A percentile compares a stretch with the other conserved stretches of the same genome.
These are phyloP conservation scores for Aspergillus sp. DNA, from an alignment of 2,329 filamentous ascomycete species.

Conservation along the genomic window DNA sequence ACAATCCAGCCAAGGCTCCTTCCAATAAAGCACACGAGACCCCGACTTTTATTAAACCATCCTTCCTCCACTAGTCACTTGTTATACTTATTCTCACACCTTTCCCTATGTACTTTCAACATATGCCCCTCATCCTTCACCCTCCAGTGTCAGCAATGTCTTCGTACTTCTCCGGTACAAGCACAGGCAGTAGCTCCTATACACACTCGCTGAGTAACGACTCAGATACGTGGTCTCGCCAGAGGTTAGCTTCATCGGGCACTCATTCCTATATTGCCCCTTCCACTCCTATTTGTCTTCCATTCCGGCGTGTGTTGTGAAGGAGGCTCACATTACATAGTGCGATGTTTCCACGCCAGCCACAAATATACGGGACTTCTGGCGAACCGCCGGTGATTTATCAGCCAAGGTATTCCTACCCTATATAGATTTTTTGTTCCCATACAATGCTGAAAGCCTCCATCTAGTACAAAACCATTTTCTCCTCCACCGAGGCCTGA, in stretches of 20 bases:
- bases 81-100: constrained; percentile 5
- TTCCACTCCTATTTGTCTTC: not conserved
- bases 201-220: constrained; percentile 31
- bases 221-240: constrained; percentile 34
- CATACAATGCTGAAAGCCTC: constrained; percentile 18
- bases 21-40: not conserved
- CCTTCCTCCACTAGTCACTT: not conserved
- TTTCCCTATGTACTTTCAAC: constrained; percentile 12
- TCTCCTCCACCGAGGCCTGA: constrained; percentile 28
- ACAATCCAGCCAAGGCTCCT: constrained; percentile 1
- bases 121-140: constrained; percentile 34
- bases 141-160: constrained; percentile 31
- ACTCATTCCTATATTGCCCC: constrained; percentile 5
- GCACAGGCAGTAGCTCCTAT: constrained; percentile 29
- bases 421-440: constrained; percentile 1
- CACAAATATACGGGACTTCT: constrained; percentile 29
- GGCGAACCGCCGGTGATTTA: constrained; percentile 32
- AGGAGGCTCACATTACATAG: constrained; percentile 26
- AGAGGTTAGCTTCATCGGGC: constrained; percentile 34
- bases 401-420: constrained; percentile 36
- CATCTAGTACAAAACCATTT: constrained; percentile 32
- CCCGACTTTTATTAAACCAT: not conserved
- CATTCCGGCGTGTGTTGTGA: not conserved
- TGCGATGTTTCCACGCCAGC: constrained; percentile 30
- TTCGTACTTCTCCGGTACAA: constrained; percentile 30